Percentiles rank a stretch among this genome's conserved stretches.
These are phyloP conservation scores for Lunularia cruciata DNA, from an alignment of 225 moss, liverwort and hornwort genomes.

Conservation along the genomic window DNA sequence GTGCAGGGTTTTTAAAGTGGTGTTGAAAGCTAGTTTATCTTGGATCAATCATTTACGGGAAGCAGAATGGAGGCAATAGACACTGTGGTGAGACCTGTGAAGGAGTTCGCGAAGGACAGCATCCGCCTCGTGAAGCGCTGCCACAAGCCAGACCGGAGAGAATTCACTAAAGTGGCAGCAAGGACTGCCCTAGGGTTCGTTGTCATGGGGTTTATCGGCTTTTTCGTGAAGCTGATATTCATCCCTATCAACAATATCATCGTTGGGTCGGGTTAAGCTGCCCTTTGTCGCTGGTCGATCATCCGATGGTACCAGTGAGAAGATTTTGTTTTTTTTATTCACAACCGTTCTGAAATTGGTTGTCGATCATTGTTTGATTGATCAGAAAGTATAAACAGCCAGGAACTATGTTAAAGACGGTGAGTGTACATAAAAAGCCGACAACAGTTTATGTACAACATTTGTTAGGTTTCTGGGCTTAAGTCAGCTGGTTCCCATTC, in stretches of 20 bases:
- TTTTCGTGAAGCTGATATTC: constrained; percentile 88
- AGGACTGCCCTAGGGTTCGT: constrained; percentile 75
- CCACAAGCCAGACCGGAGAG: constrained; percentile 84
- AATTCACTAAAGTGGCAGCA: constrained; percentile 73
- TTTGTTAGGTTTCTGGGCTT: background rate
- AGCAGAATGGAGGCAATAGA: constrained; percentile 76
- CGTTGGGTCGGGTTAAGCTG: constrained; percentile 55
- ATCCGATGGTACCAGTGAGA: background rate
- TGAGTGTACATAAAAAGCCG: constrained; percentile 8
- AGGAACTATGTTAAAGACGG: background rate
- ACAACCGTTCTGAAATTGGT: background rate
- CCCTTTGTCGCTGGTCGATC: background rate
- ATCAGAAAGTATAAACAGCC: constrained; percentile 1
- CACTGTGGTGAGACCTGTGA: constrained; percentile 64
- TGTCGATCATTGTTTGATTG: background rate
- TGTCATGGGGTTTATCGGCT: constrained; percentile 84
- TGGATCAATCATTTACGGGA: too few relatives aligned
- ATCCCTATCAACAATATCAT: constrained; percentile 91
- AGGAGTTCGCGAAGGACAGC: constrained; percentile 83
- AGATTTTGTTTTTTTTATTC: constrained; percentile 13
- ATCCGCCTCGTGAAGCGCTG: constrained; percentile 79
- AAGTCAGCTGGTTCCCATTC: background rate
- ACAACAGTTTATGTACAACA: constrained; percentile 12
- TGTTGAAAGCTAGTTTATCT: too few relatives aligned
- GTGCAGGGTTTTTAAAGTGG: too few relatives aligned